phyloP scores from a whole-genome alignment of 2,329 filamentous ascomycete species.

The Fusarium verrucosum region DNA sequence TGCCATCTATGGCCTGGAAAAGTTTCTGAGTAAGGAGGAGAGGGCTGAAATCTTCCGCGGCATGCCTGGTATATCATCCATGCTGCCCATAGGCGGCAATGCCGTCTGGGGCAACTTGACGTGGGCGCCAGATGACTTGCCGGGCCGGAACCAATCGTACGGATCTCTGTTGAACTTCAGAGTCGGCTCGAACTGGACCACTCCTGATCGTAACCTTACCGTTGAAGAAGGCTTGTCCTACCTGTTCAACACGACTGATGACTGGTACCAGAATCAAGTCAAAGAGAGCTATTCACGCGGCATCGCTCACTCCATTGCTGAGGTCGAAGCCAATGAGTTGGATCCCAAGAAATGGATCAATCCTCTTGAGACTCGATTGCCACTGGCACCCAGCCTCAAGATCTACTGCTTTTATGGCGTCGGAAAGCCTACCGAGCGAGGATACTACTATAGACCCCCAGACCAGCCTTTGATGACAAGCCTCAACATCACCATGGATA shows the following conservation, averaged over 20 bases:
- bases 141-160: conserved; percentile 76
- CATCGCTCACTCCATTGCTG: conserved; percentile 78
- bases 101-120: conserved; percentile 92
- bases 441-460: conserved; percentile 84
- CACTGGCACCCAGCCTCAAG: conserved; percentile 87
- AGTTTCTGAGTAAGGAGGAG: conserved; percentile 90
- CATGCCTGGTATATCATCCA: conserved; percentile 96
- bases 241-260: conserved; percentile 78
- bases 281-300: conserved; percentile 84
- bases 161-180: conserved; percentile 89
- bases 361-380: conserved; percentile 87
- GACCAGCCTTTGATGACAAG: conserved; percentile 72
- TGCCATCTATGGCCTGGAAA: conserved; percentile 95
- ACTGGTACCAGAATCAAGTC: conserved; percentile 84
- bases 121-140: conserved; percentile 87
- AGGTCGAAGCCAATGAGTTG: conserved; percentile 85
- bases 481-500: conserved; percentile 79
- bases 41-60: conserved; percentile 92
- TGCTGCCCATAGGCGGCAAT: conserved; percentile 94
- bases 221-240: conserved; percentile 80
- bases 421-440: conserved; percentile 90
- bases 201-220: conserved; percentile 79
- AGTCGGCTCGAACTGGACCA: conserved; percentile 68
- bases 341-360: conserved; percentile 90
- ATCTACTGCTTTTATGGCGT: conserved; percentile 98